Base-by-base conservation (phyloP, 2,329 filamentous ascomycete genomes). In the Fusarium albidum region DNA sequence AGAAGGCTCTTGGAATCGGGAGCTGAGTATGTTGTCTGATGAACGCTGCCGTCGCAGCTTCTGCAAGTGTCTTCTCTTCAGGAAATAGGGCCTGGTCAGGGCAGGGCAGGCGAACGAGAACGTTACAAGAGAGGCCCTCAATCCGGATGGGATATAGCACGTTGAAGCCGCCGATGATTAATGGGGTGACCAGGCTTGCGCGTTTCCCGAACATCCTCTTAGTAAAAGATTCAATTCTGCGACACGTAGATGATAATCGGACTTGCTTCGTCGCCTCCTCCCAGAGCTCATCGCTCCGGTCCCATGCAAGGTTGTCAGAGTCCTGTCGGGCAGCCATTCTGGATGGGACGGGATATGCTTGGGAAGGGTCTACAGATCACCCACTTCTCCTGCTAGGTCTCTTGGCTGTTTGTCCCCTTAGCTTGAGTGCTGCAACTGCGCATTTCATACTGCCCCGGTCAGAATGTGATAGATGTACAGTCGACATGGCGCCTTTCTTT, bases 301-400 rank as follows among this genome's bases (percentile, higher is more conserved):
- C 67, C 68, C 64, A 71, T 3, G 64, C 69, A 37, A 70, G 54
- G n/a, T 67, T 63, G 32, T 71, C 68, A 34, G 61, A 62, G 34
- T 70, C 63, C 38, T 70, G 56, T 48, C 67, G 64, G 32, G 64
- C 61, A 41, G 43, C 25, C 66, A 68, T 69, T n/a, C n/a, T n/a
- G n/a, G n/a, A n/a, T n/a, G n/a, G n/a, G n/a, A n/a, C n/a, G n/a
- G n/a, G n/a, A n/a, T n/a, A n/a, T n/a, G n/a, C n/a, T n/a, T n/a
- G n/a, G n/a, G n/a, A n/a, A n/a, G n/a, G n/a, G n/a, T n/a, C n/a
- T n/a, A n/a, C n/a, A n/a, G n/a, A n/a, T n/a, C n/a, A n/a, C n/a
- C n/a, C n/a, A n/a, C n/a, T n/a, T n/a, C n/a, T n/a, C n/a, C n/a
- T n/a, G n/a, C n/a, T n/a, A n/a, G n/a, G n/a, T n/a, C n/a, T n/a